Percentiles rank a stretch among this genome's conserved stretches.
Evolutionary conservation across 2,329 filamentous ascomycete genomes (phyloP).

Genomic region (Coniochaeta sp.): DNA sequence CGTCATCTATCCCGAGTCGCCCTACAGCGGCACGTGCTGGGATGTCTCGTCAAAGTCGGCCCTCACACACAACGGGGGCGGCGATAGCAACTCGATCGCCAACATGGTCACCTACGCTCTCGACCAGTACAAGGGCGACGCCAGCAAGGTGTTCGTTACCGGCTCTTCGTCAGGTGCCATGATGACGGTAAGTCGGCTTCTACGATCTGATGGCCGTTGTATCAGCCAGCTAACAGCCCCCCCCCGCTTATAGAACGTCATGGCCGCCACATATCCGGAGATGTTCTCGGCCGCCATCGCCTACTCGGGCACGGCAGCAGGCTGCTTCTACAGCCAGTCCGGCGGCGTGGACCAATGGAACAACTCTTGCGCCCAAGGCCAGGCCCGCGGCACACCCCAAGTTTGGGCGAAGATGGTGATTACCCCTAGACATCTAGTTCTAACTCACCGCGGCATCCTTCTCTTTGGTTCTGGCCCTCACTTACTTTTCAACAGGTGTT

Average conservation of each 20-base stretch:
- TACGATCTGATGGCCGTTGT: too few relatives aligned
- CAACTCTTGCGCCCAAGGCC: slow-evolving; percentile 43
- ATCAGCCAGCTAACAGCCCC: neutral
- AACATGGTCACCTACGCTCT: slow-evolving; percentile 47
- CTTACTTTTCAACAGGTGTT: neutral
- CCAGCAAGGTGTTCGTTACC: slow-evolving; percentile 39
- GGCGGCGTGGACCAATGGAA: slow-evolving; percentile 37
- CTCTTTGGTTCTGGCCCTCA: too few relatives aligned
- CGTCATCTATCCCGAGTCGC: slow-evolving; percentile 37
- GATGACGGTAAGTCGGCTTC: slow-evolving; percentile 31
- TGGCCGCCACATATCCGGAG: slow-evolving; percentile 47
- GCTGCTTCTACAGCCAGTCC: slow-evolving; percentile 42
- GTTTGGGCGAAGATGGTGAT: slow-evolving; percentile 34
- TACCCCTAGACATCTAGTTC: too few relatives aligned
- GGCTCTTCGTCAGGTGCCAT: slow-evolving; percentile 42
- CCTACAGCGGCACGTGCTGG: slow-evolving; percentile 42
- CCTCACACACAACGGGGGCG: slow-evolving; percentile 42
- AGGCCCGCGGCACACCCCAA: slow-evolving; percentile 30
- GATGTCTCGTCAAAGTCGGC: slow-evolving; percentile 44
- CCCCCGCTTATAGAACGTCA: slow-evolving; percentile 23
- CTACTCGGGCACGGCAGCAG: slow-evolving; percentile 46
- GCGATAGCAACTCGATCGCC: slow-evolving; percentile 41
- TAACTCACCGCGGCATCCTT: too few relatives aligned
- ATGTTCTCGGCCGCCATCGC: slow-evolving; percentile 43
- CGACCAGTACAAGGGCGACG: slow-evolving; percentile 38